Evolutionary conservation across 805 yeast species (phyloP), one percentile per base, ranked within the genome.

Genomic region (Nakazawaea populi): DNA sequence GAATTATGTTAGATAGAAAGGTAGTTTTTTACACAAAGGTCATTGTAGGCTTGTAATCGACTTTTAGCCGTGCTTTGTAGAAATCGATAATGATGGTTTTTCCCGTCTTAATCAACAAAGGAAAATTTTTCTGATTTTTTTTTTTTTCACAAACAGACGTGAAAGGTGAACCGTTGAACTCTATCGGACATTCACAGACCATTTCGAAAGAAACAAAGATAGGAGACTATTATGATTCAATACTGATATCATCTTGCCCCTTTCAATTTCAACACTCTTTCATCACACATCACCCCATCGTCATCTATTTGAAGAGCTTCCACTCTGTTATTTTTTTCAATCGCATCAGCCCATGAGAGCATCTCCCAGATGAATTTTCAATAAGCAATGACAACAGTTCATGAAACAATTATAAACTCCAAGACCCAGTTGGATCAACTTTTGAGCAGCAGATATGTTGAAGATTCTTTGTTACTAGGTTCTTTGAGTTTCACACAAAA

Each of bases 381-480:
- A 14, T 24, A n/a, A 24, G n/a, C 6, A 32, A 46, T 34, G 39
- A 39, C 40, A 6, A 40, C 42, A 24, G 40, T 38, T 29, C 48
- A 39, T 18, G 46, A 41, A 24, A 49, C 52, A 8, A 34, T 49
- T 6, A 29, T 32, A 12, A 28, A 37, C 8, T 42, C 47, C 4
- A 69, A 67, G 52, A 53, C 56, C 24, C 70, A 63, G 53, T 63
- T 73, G 28, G 56, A 60, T 27, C 68, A 59, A 39, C 54, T 64
- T 12, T 46, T 67, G 12, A 58, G 67, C 34, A 60, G 56, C 47
- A 47, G 54, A n/a, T 60, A 57, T 46, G 42, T 58, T 4, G 75
- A 74, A 44, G 77, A 74, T 47, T 68, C 81, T 2, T 56, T 77
- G 10, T 60, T 79, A 34, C 58, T 75, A 29, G 86, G 86, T 1